Percentiles rank a stretch among this genome's conserved stretches.
phyloP scores from a whole-genome alignment of 441 rosid species.

The Melianthus villosus region DNA sequence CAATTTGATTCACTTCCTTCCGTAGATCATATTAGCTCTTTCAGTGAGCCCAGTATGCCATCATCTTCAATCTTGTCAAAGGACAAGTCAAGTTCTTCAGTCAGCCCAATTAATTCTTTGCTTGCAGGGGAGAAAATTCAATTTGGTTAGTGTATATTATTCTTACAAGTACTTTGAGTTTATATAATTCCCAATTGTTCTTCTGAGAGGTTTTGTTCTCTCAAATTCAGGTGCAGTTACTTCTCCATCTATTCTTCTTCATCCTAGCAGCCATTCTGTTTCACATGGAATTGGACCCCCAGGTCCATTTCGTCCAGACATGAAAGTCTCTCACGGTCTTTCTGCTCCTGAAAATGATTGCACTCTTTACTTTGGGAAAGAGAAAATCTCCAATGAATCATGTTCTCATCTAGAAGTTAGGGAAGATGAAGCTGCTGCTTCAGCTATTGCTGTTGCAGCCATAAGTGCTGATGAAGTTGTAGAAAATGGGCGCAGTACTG shows the following conservation, averaged over 20 bases:
- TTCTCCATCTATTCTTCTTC: constrained; percentile 58
- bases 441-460: constrained; percentile 86
- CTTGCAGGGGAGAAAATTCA: constrained; percentile 95
- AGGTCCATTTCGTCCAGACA: constrained; percentile 30
- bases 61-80: constrained; percentile 35
- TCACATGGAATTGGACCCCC: constrained; percentile 51
- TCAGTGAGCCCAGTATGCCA: constrained; percentile 31
- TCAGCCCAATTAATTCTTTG: constrained; percentile 68
- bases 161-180: neutral
- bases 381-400: constrained; percentile 35
- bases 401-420: constrained; percentile 47
- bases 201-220: constrained; percentile 7
- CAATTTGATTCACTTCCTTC: constrained; percentile 53
- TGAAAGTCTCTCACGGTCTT: constrained; percentile 27
- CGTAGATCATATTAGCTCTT: constrained; percentile 36
- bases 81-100: constrained; percentile 54
- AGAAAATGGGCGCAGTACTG: constrained; percentile 31
- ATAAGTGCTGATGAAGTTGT: constrained; percentile 66
- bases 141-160: constrained; percentile 48
- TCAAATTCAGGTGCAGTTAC: constrained; percentile 79
- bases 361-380: constrained; percentile 59
- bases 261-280: constrained; percentile 30
- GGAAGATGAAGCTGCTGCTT: constrained; percentile 90
- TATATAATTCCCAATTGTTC: neutral
- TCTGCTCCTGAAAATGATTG: constrained; percentile 32